Conservation (phyloP, 2,329 filamentous ascomycete species). For the Aureobasidium zeae region DNA sequence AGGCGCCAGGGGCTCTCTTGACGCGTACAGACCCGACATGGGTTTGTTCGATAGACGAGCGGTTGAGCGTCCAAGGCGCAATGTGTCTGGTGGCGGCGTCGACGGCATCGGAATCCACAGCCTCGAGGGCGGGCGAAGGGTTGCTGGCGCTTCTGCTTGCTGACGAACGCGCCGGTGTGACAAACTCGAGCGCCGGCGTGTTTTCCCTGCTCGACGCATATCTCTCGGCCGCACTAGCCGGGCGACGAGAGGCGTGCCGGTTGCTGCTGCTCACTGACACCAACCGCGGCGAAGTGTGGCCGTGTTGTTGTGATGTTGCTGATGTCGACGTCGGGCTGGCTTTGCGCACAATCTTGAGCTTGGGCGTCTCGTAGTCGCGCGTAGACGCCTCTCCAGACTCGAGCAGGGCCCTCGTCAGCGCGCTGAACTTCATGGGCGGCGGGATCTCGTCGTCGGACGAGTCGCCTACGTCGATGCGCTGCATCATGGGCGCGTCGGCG, state of each 20-base stretch:
- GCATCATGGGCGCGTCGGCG: slow-evolving; percentile 37
- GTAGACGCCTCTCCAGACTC: slow-evolving; percentile 29
- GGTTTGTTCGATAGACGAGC: slow-evolving; percentile 52
- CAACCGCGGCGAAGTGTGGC: slow-evolving; percentile 28
- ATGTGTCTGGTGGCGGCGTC: slow-evolving; percentile 21
- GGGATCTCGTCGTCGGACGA: slow-evolving; percentile 93
- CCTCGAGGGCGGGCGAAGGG: slow-evolving; percentile 26
- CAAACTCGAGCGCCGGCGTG: slow-evolving; percentile 28
- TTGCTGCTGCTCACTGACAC: slow-evolving; percentile 27
- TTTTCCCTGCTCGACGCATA: slow-evolving; percentile 22
- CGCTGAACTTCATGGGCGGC: slow-evolving; percentile 83
- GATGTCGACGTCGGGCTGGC: too few relatives aligned
- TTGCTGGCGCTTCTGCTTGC: slow-evolving; percentile 26
- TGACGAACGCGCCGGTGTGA: slow-evolving; percentile 26
- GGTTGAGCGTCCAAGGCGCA: slow-evolving; percentile 37
- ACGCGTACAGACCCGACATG: slow-evolving; percentile 66
- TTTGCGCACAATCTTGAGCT: slow-evolving; percentile 29
- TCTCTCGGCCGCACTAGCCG: slow-evolving; percentile 20
- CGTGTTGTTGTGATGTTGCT: slow-evolving; percentile 22
- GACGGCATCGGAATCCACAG: background rate
- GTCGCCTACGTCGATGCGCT: slow-evolving; percentile 55
- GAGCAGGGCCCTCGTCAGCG: slow-evolving; percentile 78
- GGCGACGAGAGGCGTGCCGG: slow-evolving; percentile 26
- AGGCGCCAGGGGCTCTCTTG: slow-evolving; percentile 68
- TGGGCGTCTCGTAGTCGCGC: slow-evolving; percentile 27